A percentile compares a stretch with the other conserved stretches of the same genome.
phyloP scores from a whole-genome alignment of 1,284 basidiomycete species.

The Volvariella surrecta region DNA sequence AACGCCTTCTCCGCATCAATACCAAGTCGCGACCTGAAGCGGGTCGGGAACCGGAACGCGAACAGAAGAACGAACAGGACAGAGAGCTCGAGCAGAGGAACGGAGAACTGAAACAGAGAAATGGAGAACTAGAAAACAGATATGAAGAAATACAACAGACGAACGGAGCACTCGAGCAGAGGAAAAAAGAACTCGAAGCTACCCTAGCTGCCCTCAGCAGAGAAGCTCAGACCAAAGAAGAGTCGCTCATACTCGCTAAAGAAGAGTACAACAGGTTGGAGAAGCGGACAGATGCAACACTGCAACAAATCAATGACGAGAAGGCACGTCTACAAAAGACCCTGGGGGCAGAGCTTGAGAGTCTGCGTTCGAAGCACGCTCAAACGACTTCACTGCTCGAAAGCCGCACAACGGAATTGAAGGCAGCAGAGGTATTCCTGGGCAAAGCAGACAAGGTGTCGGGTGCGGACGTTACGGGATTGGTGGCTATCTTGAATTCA shows the following conservation, averaged over 20 bases:
- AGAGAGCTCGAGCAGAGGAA: no score
- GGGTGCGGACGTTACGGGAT: conserved; percentile 10
- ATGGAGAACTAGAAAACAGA: no score
- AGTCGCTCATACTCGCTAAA: neutral
- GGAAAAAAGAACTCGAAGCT: no score
- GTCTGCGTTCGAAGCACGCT: conserved; percentile 16
- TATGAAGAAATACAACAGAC: no score
- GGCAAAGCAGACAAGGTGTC: conserved; percentile 9
- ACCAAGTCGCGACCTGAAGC: no score
- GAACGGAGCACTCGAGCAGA: no score
- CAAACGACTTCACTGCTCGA: conserved; percentile 17
- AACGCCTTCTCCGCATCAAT: no score
- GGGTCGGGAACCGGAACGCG: no score
- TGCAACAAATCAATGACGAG: no score
- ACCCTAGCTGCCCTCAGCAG: no score
- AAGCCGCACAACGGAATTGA: conserved; percentile 9
- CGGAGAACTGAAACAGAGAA: no score
- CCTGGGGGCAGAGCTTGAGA: conserved; percentile 4
- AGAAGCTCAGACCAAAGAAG: conserved; percentile 1
- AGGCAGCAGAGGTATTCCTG: conserved; percentile 10
- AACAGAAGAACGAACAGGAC: no score
- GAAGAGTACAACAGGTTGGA: neutral
- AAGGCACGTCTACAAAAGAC: conserved; percentile 1
- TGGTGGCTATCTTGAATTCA: conserved; percentile 11
- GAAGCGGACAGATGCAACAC: neutral